Conservation (phyloP, 305 asterid species). For the Petunia hybrid region DNA sequence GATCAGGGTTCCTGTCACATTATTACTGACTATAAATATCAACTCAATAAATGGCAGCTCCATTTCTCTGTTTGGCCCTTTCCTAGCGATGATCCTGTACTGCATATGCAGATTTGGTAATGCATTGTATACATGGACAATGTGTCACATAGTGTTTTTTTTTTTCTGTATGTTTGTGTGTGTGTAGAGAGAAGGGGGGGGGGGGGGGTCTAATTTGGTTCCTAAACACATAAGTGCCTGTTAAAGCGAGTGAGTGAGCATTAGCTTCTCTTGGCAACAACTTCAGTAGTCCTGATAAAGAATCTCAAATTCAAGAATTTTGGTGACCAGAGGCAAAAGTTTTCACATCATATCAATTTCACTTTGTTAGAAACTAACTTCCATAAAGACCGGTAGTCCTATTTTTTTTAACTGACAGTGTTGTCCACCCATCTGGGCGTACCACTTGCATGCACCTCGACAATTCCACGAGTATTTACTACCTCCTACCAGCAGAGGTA, state of each 20-base stretch:
- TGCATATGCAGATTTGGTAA: background rate
- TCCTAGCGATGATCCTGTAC: background rate
- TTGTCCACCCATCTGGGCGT: too few relatives aligned
- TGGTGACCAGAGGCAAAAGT: background rate
- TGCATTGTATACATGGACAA: background rate
- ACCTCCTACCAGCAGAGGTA: too few relatives aligned
- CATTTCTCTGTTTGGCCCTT: background rate
- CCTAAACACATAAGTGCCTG: background rate
- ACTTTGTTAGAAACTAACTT: background rate
- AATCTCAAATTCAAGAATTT: background rate
- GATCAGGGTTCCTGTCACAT: background rate
- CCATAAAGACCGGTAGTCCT: too few relatives aligned
- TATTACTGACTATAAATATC: background rate
- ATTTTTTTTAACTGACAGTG: too few relatives aligned
- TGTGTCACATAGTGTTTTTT: background rate
- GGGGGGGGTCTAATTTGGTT: background rate
- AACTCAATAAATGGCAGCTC: background rate
- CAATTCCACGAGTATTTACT: too few relatives aligned
- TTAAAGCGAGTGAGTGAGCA: background rate
- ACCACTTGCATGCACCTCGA: too few relatives aligned
- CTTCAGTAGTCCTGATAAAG: slow-evolving; percentile 5
- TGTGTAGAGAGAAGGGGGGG: background rate
- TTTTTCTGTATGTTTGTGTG: background rate
- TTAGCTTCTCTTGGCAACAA: background rate
- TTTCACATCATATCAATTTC: background rate